Base-by-base conservation (phyloP, 495 filamentous ascomycete species). In the Aspergillus heteromorphus region DNA sequence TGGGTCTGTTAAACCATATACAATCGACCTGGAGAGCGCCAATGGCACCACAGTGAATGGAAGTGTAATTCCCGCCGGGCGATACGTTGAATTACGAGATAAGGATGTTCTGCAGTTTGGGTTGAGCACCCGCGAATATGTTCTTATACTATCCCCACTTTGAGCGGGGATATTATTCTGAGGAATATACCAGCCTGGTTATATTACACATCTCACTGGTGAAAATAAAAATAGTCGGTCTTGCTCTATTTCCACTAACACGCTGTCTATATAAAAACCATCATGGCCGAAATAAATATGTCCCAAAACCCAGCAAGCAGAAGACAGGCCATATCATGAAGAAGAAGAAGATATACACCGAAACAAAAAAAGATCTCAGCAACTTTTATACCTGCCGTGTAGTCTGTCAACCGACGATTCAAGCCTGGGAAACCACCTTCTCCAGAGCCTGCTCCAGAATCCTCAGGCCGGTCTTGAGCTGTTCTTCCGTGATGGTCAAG, bases 41-140 rank as follows among this genome's bases (percentile, higher is more conserved):
- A 97, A 98, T 73, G 92, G 93, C 41, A 96, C 92, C 8, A 79
- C 67, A 43, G 76, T 98, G 42, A 95, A 95, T 64, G 85, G 82
- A 50, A 85, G 92, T 41, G 71, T 68, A 62, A 71, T 93, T 4
- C 87, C 88, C 1, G 79, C 73, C 9, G 86, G 86, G 65, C 78
- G 91, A 49, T 98, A 89, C 68, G 69, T 97, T 38, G 95, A 97
- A 68, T 67, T 97, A 49, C 80, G 82, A 65, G 87, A 92, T 65
- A 91, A 90, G 67, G 93, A 98, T 68, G 81, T 97, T 64, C 66
- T 98, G 41, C 80, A 79, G 67, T 96, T 97, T 72, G 93, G 92
- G 16, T 73, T 85, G 48, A 96, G 91, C 68, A 86, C 86, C 45
- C 83, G 91, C 58, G 90, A 95, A 67, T 95, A 93, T 63, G 87